Evolutionary conservation across 768 basidiomycete species (phyloP), one percentile per base, ranked within the genome.

Genomic region (Tephrocybe sp.): DNA sequence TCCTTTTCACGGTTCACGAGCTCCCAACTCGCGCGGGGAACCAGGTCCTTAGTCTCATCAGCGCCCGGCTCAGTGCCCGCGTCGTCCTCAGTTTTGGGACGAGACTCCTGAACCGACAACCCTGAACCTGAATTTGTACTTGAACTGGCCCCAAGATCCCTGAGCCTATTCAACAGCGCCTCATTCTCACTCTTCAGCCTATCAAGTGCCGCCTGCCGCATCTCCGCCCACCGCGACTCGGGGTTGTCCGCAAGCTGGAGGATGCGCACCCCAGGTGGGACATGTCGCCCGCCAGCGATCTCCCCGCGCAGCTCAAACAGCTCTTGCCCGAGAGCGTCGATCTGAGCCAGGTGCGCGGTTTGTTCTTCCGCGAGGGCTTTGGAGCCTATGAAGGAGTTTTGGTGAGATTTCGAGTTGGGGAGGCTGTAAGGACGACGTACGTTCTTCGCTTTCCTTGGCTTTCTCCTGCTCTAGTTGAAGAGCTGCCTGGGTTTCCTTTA

Each of bases 11-110:
- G 76, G 38, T 76, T 70, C 2, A 89, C 71, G 1, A 84, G 75
- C 44, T 92, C 89, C 76, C 79, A 93, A 58, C 89, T 90, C 66
- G 86, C 86, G 3, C 86, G 74, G 1, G 92, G 91, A 0, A 97
- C 84, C 4, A 87, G 66, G 8, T 77, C 73, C 22, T 66, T 71
- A 51, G 53, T 30, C 42, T n/a, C n/a, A n/a, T n/a, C n/a, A n/a
- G n/a, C n/a, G n/a, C n/a, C n/a, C n/a, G n/a, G n/a, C n/a, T n/a
- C n/a, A n/a, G n/a, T n/a, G n/a, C n/a, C n/a, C n/a, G n/a, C n/a
- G n/a, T n/a, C n/a, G n/a, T n/a, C n/a, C n/a, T n/a, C n/a, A n/a
- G n/a, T n/a, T n/a, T n/a, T n/a, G n/a, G n/a, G n/a, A n/a, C n/a
- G n/a, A n/a, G n/a, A n/a, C n/a, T n/a, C n/a, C n/a, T n/a, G n/a